These are phyloP conservation scores for Phytophthora cactorum DNA, from an alignment of 352 stramenopile genomes.

Conservation along the genomic window DNA sequence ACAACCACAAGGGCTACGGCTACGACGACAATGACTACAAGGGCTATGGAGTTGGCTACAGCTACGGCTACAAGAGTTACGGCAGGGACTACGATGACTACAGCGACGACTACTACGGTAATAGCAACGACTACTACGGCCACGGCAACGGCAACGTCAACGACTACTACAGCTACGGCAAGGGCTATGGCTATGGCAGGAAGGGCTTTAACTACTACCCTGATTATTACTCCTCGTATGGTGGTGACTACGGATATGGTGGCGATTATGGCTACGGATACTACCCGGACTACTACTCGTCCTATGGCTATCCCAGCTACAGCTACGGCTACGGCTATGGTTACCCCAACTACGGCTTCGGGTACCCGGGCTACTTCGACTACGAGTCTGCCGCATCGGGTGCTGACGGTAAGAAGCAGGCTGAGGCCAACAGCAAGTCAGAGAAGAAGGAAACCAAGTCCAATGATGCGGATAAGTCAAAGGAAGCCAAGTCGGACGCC, in stretches of 20 bases:
- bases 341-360: not conserved
- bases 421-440: not conserved
- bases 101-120: too few relatives aligned
- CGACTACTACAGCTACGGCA: not conserved
- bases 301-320: not conserved
- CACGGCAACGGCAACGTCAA: not conserved
- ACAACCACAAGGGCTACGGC: conserved; percentile 8
- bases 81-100: not conserved
- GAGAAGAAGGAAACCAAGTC: not conserved
- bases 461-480: not conserved
- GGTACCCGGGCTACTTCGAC: not conserved
- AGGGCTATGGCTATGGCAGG: not conserved
- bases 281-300: conserved; percentile 12
- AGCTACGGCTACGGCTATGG: not conserved
- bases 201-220: not conserved
- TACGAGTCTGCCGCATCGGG: conserved; percentile 1
- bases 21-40: conserved; percentile 12
- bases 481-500: too few relatives aligned
- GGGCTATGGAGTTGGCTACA: too few relatives aligned
- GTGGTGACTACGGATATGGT: not conserved
- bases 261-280: not conserved
- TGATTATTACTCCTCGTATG: too few relatives aligned
- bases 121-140: not conserved
- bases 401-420: not conserved
- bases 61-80: not conserved